These are phyloP conservation scores for Xylariaceae sp. DNA, from an alignment of 2,329 filamentous ascomycete species.

Conservation along the genomic window DNA sequence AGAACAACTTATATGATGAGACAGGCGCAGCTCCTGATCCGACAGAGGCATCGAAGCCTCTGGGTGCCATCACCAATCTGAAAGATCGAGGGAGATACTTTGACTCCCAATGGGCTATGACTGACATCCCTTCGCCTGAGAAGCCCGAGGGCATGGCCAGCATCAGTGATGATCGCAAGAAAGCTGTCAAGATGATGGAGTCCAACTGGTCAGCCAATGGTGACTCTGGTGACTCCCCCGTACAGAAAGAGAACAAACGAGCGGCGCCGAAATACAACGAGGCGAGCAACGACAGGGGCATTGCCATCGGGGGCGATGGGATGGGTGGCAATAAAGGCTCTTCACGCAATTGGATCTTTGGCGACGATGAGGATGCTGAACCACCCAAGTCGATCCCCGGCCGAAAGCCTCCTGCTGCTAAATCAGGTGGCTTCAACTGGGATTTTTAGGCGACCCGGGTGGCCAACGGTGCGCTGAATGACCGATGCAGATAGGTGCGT, in stretches of 20 bases:
- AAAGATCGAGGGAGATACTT: constrained; percentile 75
- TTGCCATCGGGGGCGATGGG: constrained; percentile 58
- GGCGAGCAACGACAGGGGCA: constrained; percentile 34
- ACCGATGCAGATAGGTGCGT: constrained; percentile 1
- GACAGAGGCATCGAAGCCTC: constrained; percentile 41
- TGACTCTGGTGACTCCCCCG: constrained; percentile 53
- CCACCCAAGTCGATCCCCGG: constrained; percentile 38
- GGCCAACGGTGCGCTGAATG: constrained; percentile 19
- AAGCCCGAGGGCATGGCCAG: constrained; percentile 42
- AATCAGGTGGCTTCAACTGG: constrained; percentile 31
- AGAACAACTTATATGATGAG: constrained; percentile 69
- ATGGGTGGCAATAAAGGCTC: constrained; percentile 62
- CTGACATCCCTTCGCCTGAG: constrained; percentile 60
- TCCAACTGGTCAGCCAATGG: constrained; percentile 59
- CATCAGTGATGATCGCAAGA: constrained; percentile 59
- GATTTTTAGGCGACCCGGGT: constrained; percentile 32
- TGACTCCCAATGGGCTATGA: constrained; percentile 72
- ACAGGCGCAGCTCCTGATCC: constrained; percentile 43
- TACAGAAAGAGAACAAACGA: constrained; percentile 52
- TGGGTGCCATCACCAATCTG: constrained; percentile 69
- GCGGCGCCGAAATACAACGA: background rate
- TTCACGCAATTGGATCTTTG: constrained; percentile 57
- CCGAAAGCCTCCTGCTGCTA: constrained; percentile 34
- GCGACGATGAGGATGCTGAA: constrained; percentile 44
- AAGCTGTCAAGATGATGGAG: constrained; percentile 72